These are phyloP conservation scores for Camellia lanceoleosa DNA, from an alignment of 148 eudicot genomes.

Conservation along the genomic window DNA sequence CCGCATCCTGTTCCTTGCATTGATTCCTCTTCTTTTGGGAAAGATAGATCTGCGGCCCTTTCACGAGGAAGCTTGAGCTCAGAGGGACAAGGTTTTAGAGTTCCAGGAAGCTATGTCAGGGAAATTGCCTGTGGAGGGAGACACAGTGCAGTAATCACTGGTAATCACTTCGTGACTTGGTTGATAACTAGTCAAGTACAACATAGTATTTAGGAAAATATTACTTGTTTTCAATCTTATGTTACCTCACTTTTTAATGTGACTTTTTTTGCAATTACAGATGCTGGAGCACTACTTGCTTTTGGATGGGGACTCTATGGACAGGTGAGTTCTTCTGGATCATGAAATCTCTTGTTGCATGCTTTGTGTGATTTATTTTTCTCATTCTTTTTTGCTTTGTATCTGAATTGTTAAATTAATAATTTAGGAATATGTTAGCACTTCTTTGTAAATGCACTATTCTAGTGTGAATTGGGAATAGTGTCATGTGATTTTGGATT, in stretches of 20 bases:
- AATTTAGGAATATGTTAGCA: no score
- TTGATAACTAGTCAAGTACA: background rate
- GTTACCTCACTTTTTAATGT: background rate
- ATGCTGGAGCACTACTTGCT: slow-evolving; percentile 90
- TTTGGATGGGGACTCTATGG: slow-evolving; percentile 99
- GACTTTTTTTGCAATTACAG: slow-evolving; percentile 32
- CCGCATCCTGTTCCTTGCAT: slow-evolving; percentile 93
- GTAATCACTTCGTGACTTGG: slow-evolving; percentile 30
- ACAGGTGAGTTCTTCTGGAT: slow-evolving; percentile 51
- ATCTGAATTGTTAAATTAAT: background rate
- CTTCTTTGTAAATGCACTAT: no score
- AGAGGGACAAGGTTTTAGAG: slow-evolving; percentile 61
- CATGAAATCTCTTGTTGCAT: background rate
- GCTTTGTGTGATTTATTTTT: background rate
- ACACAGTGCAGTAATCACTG: slow-evolving; percentile 93
- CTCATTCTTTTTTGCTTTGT: background rate
- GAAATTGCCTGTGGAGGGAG: slow-evolving; percentile 96
- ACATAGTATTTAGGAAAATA: no score
- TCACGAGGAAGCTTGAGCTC: slow-evolving; percentile 42
- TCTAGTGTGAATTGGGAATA: no score
- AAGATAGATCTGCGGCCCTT: slow-evolving; percentile 48
- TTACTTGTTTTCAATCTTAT: background rate
- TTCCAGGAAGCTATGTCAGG: slow-evolving; percentile 77
- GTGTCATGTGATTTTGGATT: no score
- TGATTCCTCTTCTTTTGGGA: slow-evolving; percentile 50